phyloP scores from a whole-genome alignment of 768 basidiomycete genomes.

The Lactifluus rugatus region DNA sequence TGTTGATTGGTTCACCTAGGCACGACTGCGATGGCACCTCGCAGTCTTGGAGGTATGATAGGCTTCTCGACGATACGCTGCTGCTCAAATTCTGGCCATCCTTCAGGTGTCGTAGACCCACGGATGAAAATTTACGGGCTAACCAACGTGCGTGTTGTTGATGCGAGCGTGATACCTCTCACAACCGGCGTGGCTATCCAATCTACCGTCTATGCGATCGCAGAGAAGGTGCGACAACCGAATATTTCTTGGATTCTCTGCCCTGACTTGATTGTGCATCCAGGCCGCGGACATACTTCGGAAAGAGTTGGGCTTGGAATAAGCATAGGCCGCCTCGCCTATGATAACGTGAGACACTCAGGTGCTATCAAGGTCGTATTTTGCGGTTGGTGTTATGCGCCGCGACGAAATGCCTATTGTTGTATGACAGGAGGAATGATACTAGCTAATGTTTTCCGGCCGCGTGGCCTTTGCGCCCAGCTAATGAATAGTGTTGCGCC shows the following conservation, averaged over 20 bases:
- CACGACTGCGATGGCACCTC: constrained; percentile 18
- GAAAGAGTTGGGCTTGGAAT: constrained; percentile 14
- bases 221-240: constrained; percentile 12
- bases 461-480: too few species aligned
- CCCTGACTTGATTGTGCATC: neutral
- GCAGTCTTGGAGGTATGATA: constrained; percentile 13
- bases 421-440: too few species aligned
- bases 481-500: too few species aligned
- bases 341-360: too few species aligned
- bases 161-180: constrained; percentile 16
- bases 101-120: constrained; percentile 15
- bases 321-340: too few species aligned
- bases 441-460: too few species aligned
- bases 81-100: neutral
- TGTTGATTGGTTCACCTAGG: neutral
- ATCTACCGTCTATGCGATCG: constrained; percentile 16
- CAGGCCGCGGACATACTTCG: constrained; percentile 14
- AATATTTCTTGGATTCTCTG: neutral
- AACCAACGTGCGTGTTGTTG: constrained; percentile 15
- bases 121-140: constrained; percentile 16
- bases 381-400: too few species aligned
- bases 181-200: constrained; percentile 18
- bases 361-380: too few species aligned
- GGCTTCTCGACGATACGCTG: neutral
- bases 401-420: too few species aligned